These are phyloP conservation scores for Scutellaria galericulata DNA, from an alignment of 257 asterid genomes.

Conservation along the genomic window DNA sequence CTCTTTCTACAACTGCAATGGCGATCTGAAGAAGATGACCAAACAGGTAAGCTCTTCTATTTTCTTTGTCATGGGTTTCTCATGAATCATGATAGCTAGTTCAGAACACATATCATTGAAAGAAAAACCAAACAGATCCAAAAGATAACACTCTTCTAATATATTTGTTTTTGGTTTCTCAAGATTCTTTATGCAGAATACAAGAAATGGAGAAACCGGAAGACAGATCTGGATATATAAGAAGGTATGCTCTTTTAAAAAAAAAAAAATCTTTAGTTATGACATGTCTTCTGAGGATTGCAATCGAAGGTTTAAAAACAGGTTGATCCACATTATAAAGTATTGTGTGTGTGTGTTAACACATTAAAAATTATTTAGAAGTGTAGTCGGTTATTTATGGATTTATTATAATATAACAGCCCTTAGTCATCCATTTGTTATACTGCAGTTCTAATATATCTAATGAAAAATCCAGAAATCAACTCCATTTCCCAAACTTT, in stretches of 20 bases:
- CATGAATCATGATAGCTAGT: constrained; percentile 21
- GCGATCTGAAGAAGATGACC: constrained; percentile 16
- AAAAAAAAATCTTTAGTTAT: background rate
- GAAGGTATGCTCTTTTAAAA: constrained; percentile 17
- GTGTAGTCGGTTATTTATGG: background rate
- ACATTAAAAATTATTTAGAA: background rate
- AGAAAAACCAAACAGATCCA: background rate
- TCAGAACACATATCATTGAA: constrained; percentile 2
- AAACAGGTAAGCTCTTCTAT: constrained; percentile 25
- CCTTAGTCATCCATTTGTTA: background rate
- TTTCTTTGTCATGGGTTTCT: constrained; percentile 17
- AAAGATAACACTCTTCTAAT: constrained; percentile 7
- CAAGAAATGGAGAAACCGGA: constrained; percentile 8
- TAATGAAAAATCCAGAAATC: background rate
- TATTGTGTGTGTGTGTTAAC: background rate
- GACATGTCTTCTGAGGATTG: constrained; percentile 21
- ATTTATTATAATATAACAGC: background rate
- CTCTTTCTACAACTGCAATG: constrained; percentile 29
- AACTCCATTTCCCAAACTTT: constrained; percentile 12
- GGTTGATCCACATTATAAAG: background rate
- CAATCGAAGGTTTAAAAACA: background rate
- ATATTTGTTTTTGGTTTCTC: constrained; percentile 11
- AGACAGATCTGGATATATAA: background rate
- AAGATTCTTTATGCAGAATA: constrained; percentile 17
- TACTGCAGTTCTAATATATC: background rate